These are phyloP conservation scores for Sphaerosporella brunnea DNA, from an alignment of 495 filamentous ascomycete genomes.

Conservation along the genomic window DNA sequence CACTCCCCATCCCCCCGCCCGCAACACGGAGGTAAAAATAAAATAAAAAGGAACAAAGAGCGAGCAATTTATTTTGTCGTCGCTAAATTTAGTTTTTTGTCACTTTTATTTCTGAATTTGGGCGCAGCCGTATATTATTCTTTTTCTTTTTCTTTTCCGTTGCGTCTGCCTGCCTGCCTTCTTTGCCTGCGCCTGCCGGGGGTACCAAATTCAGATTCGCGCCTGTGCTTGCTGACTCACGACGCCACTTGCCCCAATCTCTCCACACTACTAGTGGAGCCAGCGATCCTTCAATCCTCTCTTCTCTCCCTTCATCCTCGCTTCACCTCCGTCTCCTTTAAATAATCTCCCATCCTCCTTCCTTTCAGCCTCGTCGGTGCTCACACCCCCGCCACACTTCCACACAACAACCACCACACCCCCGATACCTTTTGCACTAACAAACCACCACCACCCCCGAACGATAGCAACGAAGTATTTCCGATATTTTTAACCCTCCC, in stretches of 20 bases:
- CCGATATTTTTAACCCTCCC: too few species aligned
- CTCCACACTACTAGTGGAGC: neutral
- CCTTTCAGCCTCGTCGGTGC: constrained; percentile 2
- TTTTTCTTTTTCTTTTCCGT: too few species aligned
- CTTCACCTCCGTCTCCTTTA: constrained; percentile 8
- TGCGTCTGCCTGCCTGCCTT: too few species aligned
- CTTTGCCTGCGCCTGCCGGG: too few species aligned
- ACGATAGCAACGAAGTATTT: too few species aligned
- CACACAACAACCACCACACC: constrained; percentile 7
- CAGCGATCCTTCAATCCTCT: constrained; percentile 14
- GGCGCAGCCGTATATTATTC: too few species aligned
- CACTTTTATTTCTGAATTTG: neutral
- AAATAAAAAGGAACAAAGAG: constrained; percentile 14
- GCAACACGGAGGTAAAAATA: constrained; percentile 5
- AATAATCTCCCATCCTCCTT: constrained; percentile 4
- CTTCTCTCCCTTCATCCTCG: constrained; percentile 9
- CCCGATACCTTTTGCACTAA: neutral
- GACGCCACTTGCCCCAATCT: constrained; percentile 1
- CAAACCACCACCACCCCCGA: neutral
- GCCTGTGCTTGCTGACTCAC: constrained; percentile 7
- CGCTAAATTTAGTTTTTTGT: neutral
- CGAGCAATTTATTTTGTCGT: constrained; percentile 23
- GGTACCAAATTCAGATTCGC: too few species aligned
- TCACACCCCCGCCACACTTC: constrained; percentile 8
- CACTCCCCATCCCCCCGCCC: neutral